These are phyloP conservation scores for Sporothrix sp. DNA, from an alignment of 2,329 filamentous ascomycete genomes.

Conservation along the genomic window DNA sequence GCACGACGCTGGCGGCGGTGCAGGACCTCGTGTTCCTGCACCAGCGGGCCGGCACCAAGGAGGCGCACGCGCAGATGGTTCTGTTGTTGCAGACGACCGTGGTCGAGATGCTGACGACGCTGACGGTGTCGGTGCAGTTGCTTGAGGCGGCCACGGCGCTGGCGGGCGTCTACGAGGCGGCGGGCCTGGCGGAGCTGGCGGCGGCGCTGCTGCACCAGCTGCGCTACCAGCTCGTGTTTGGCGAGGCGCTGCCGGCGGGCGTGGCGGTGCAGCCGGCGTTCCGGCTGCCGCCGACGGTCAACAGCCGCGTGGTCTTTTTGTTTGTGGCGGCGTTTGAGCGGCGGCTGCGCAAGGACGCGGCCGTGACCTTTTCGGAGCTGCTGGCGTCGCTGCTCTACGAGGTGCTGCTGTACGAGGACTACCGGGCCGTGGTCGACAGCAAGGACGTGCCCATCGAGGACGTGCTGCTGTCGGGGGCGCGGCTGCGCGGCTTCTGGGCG, in stretches of 20 bases:
- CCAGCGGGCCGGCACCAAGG: slow-evolving; percentile 28
- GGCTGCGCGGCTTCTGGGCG: slow-evolving; percentile 28
- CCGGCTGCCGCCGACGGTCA: slow-evolving; percentile 23
- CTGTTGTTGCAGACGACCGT: slow-evolving; percentile 31
- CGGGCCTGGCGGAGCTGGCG: slow-evolving; percentile 30
- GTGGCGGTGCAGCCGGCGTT: slow-evolving; percentile 30
- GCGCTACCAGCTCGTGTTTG: slow-evolving; percentile 40
- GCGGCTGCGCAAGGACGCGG: slow-evolving; percentile 25
- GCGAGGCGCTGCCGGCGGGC: slow-evolving; percentile 25
- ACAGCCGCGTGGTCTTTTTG: slow-evolving; percentile 27
- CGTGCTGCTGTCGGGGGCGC: slow-evolving; percentile 30
- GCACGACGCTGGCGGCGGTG: slow-evolving; percentile 34
- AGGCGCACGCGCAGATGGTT: slow-evolving; percentile 29
- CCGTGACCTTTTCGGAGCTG: slow-evolving; percentile 33
- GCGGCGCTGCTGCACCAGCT: slow-evolving; percentile 38
- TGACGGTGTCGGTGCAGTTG: slow-evolving; percentile 33
- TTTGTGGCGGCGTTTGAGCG: slow-evolving; percentile 38
- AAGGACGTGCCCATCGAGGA: slow-evolving; percentile 22
- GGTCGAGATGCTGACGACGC: slow-evolving; percentile 30
- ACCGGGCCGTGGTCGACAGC: slow-evolving; percentile 22
- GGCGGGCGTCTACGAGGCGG: slow-evolving; percentile 35
- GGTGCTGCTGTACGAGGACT: slow-evolving; percentile 30
- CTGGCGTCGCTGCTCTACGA: slow-evolving; percentile 30
- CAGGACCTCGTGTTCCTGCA: slow-evolving; percentile 34
- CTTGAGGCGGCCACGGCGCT: slow-evolving; percentile 39